Evolutionary conservation across 2,329 filamentous ascomycete species (phyloP).

Genomic region (Mycogone perniciosa): DNA sequence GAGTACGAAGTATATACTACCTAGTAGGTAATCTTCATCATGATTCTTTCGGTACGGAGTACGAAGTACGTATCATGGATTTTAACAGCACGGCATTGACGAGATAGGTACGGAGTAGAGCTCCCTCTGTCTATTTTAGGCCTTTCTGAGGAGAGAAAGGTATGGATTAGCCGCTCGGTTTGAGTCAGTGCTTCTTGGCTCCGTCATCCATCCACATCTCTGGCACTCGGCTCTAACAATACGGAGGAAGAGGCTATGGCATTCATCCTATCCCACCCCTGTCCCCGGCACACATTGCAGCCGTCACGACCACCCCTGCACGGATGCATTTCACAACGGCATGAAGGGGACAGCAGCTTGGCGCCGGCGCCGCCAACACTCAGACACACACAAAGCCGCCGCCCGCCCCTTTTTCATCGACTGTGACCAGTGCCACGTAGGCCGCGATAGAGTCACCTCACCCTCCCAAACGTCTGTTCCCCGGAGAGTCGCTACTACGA

Average conservation of each 20-base stretch:
- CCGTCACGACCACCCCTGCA: conserved; percentile 13
- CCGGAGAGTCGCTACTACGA: conserved; percentile 2
- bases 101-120: no score
- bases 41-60: no score
- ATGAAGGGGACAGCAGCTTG: conserved; percentile 8
- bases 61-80: no score
- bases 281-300: conserved; percentile 13
- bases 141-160: no score
- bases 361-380: conserved; percentile 10
- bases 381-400: conserved; percentile 8
- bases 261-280: conserved; percentile 10
- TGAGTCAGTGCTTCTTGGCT: not conserved
- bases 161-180: no score
- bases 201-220: conserved; percentile 8
- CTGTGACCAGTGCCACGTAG: conserved; percentile 15
- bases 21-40: no score
- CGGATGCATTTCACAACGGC: conserved; percentile 12
- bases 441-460: conserved; percentile 9
- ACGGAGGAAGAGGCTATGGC: not conserved
- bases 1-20: no score
- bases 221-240: conserved; percentile 8
- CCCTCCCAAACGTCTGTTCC: not conserved
- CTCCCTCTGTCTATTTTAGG: no score
- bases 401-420: conserved; percentile 13
- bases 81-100: no score